These are phyloP conservation scores for Cyclostephanos tholiformis DNA, from an alignment of 108 stramenopile species.

Conservation along the genomic window DNA sequence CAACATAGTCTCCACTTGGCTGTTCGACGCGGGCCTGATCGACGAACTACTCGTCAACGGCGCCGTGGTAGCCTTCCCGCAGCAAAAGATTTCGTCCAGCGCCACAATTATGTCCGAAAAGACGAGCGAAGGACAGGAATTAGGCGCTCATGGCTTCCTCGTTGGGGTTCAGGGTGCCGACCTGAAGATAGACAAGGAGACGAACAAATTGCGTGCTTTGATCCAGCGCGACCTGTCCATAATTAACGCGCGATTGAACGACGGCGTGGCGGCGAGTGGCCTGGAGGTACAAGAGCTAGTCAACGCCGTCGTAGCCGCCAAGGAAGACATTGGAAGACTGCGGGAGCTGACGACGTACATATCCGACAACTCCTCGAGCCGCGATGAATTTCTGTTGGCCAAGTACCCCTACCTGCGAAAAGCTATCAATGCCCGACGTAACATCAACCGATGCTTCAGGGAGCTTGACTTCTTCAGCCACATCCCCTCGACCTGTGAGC, in stretches of 20 bases:
- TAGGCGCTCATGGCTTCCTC: slow-evolving; percentile 70
- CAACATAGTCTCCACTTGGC: slow-evolving; percentile 80
- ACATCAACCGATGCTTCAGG: slow-evolving; percentile 79
- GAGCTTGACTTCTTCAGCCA: slow-evolving; percentile 87
- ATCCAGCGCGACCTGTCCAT: slow-evolving; percentile 74
- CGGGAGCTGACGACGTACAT: slow-evolving; percentile 88
- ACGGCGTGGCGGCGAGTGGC: slow-evolving; percentile 87
- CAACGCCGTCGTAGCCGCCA: slow-evolving; percentile 80
- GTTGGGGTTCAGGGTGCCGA: slow-evolving; percentile 55
- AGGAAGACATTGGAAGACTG: slow-evolving; percentile 78
- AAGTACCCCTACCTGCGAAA: slow-evolving; percentile 78
- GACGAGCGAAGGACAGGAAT: slow-evolving; percentile 68
- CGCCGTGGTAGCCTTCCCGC: slow-evolving; percentile 34
- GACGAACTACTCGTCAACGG: slow-evolving; percentile 84
- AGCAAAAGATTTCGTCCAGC: too few relatives aligned
- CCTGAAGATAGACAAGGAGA: slow-evolving; percentile 90
- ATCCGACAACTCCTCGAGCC: slow-evolving; percentile 41
- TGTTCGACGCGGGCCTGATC: slow-evolving; percentile 87
- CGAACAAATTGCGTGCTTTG: slow-evolving; percentile 66
- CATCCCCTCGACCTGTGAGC: slow-evolving; percentile 84
- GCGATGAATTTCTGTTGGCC: slow-evolving; percentile 66
- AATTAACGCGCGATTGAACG: slow-evolving; percentile 84
- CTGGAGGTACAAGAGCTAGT: slow-evolving; percentile 88
- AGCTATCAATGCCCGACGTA: slow-evolving; percentile 83
- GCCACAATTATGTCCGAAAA: slow-evolving; percentile 27